Base-by-base conservation (phyloP, 176 grass and related monocot genomes). In the Puya raimondii region DNA sequence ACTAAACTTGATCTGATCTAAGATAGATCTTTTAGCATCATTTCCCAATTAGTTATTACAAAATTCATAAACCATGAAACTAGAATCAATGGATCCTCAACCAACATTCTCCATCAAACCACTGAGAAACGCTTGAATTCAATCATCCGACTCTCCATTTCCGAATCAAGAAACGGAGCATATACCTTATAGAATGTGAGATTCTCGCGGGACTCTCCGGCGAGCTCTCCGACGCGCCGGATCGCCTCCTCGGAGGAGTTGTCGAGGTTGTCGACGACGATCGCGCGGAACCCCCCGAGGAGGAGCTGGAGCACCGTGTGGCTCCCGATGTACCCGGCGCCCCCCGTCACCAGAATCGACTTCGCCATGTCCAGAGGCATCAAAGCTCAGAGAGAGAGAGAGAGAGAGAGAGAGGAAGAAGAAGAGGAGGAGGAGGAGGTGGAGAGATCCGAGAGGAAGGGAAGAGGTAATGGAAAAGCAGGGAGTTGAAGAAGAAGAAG, bases 261-360 rank as follows among this genome's bases (percentile, higher is more conserved):
- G 0, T 79, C 64, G 47, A 96, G 92, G 78, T 85, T 96, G 52
- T 96, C 92, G 53, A 91, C 67, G 72, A 88, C 76, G 54, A 86
- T 80, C 72, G 81, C 88, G 78, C 69, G 81, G 82, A 88, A 88
- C 0, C 92, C 92, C 3, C 70, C 67, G 22, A 83, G 73, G 70
- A 96, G 88, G 10, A 96, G 83, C 88, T 88, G 85, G 64, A 96
- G 80, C 75, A 88, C 92, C 51, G 92, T 80, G 85, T 96, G 92
- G 85, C 92, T 96, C 12, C 92, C 92, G 73, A 96, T 96, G 92
- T 96, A 96, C 0, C 92, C 92, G 0, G 92, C 92, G 11, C 92
- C 92, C 1, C 92, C 92, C 11, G 92, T 96, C 4, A 96, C 92
- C 50, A 96, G 84, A 61, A 96, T 84, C 56, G 86, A 83, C 77